Evolutionary conservation across 2,329 filamentous ascomycete genomes (phyloP).

Genomic region (Arthroderma sp.): DNA sequence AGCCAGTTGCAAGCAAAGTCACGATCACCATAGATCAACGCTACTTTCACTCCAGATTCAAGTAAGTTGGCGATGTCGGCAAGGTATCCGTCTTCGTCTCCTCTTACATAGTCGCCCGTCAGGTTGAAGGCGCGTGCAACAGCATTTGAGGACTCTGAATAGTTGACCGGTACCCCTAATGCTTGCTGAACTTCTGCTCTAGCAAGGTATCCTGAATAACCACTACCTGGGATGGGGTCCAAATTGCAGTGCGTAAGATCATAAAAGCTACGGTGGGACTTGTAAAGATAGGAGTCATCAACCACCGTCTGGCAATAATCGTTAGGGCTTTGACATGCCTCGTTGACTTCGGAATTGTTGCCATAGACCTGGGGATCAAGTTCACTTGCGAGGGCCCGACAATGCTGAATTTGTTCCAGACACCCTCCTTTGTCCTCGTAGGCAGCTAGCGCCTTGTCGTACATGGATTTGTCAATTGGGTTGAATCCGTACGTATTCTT

Average conservation of each 20-base stretch:
- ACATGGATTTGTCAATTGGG: conserved; percentile 27
- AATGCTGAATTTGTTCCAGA: conserved; percentile 41
- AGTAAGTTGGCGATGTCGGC: conserved; percentile 48
- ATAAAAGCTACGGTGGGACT: conserved; percentile 41
- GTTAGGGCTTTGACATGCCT: conserved; percentile 32
- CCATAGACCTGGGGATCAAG: conserved; percentile 39
- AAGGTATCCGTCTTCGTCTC: conserved; percentile 37
- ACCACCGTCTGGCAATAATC: conserved; percentile 45
- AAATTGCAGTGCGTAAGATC: conserved; percentile 41
- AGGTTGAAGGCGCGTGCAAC: conserved; percentile 38
- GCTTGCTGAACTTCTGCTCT: conserved; percentile 43
- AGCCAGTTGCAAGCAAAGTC: conserved; percentile 46
- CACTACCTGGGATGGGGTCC: conserved; percentile 41
- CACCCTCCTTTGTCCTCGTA: conserved; percentile 40
- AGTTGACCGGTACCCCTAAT: conserved; percentile 47
- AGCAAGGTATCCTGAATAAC: conserved; percentile 44
- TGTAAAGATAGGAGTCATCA: conserved; percentile 31
- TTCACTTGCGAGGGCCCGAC: conserved; percentile 33
- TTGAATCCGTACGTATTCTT: conserved; percentile 43
- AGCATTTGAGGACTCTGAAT: conserved; percentile 33
- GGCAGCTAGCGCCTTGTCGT: conserved; percentile 34
- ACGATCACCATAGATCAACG: conserved; percentile 56
- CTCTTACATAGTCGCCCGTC: conserved; percentile 50
- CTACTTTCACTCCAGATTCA: conserved; percentile 50
- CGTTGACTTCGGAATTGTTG: conserved; percentile 32